phyloP scores from a whole-genome alignment of 1,284 basidiomycete genomes.

The Ganoderma resinaceum region DNA sequence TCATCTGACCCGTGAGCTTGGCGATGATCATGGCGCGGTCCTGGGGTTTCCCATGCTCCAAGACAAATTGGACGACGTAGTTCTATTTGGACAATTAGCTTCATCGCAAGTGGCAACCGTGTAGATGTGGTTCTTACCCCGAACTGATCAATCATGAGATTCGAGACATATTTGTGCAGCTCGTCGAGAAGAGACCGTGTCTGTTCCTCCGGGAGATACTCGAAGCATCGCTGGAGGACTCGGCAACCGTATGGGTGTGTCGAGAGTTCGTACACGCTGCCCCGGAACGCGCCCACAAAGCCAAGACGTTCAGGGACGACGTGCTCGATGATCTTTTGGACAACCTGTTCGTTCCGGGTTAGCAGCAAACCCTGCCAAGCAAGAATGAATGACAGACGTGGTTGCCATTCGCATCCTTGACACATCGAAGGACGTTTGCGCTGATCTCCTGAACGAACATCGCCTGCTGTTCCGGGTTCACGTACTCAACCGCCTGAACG shows the following conservation, averaged over 20 bases:
- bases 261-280: slow-evolving; percentile 85
- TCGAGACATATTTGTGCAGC: slow-evolving; percentile 74
- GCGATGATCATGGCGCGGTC: slow-evolving; percentile 78
- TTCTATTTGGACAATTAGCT: slow-evolving; percentile 58
- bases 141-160: slow-evolving; percentile 88
- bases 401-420: slow-evolving; percentile 94
- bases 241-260: slow-evolving; percentile 96
- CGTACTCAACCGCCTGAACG: slow-evolving; percentile 82
- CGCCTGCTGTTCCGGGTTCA: slow-evolving; percentile 80
- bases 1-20: slow-evolving; percentile 81
- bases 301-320: slow-evolving; percentile 79
- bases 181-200: slow-evolving; percentile 85
- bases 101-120: slow-evolving; percentile 16
- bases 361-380: slow-evolving; percentile 3
- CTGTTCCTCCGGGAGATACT: slow-evolving; percentile 78
- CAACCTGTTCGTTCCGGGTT: slow-evolving; percentile 54
- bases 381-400: slow-evolving; percentile 67
- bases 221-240: slow-evolving; percentile 93
- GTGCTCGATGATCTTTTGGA: slow-evolving; percentile 88
- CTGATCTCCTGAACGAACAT: slow-evolving; percentile 84
- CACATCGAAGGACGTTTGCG: slow-evolving; percentile 84
- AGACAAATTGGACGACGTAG: slow-evolving; percentile 94
- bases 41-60: slow-evolving; percentile 78
- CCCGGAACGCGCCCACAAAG: slow-evolving; percentile 82
- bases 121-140: slow-evolving; percentile 62